Evolutionary conservation across 2,329 filamentous ascomycete genomes (phyloP).

Genomic region (Aspergillus quadricinctus): DNA sequence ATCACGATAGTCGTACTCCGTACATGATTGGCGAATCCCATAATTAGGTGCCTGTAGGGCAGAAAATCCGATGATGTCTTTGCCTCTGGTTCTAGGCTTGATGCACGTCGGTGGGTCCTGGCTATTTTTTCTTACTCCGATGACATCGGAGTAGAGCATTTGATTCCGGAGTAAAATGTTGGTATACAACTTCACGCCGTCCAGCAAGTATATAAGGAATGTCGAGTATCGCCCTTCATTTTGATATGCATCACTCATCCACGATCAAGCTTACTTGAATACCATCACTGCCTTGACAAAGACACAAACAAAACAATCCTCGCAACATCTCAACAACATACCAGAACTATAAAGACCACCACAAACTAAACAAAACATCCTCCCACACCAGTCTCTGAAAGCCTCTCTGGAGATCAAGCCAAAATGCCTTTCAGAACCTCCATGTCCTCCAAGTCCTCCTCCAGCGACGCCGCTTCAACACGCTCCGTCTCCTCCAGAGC

Average conservation of each 20-base stretch:
- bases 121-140: neutral
- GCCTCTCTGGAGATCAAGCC: neutral
- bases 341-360: neutral
- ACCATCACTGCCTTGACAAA: neutral
- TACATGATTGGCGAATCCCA: neutral
- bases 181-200: neutral
- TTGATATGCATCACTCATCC: neutral
- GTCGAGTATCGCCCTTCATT: neutral
- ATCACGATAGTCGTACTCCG: neutral
- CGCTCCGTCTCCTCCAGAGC: slow-evolving; percentile 21
- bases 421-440: slow-evolving; percentile 1
- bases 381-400: neutral
- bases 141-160: neutral
- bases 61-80: neutral
- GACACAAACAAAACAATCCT: neutral
- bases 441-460: slow-evolving; percentile 11
- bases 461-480: slow-evolving; percentile 17
- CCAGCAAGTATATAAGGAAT: neutral
- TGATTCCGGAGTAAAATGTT: neutral
- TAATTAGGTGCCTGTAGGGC: neutral
- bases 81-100: neutral
- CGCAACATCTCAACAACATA: neutral
- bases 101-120: neutral
- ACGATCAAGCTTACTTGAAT: neutral
- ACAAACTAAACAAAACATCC: neutral